Conservation (phyloP, 2,329 filamentous ascomycete genomes). For the Colletotrichum sp. region DNA sequence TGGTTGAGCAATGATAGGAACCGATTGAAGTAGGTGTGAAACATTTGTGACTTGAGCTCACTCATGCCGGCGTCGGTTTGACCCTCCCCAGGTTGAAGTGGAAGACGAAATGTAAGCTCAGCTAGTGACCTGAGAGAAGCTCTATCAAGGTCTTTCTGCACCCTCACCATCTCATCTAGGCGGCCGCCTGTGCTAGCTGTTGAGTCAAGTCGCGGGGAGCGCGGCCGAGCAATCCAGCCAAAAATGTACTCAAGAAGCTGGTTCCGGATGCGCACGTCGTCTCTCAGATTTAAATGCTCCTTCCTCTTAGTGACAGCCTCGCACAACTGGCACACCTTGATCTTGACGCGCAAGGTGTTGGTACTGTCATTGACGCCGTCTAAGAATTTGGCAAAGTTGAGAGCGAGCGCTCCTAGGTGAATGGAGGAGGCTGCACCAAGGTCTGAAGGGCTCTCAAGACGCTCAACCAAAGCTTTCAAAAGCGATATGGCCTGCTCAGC, state of each 20-base stretch:
- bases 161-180: conserved; percentile 60
- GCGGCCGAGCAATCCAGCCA: conserved; percentile 69
- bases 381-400: conserved; percentile 72
- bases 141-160: conserved; percentile 70
- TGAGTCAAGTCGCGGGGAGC: conserved; percentile 52
- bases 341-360: conserved; percentile 67
- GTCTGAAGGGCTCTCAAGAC: conserved; percentile 67
- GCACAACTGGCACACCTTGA: conserved; percentile 71
- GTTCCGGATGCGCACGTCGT: conserved; percentile 72
- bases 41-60: conserved; percentile 74
- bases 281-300: conserved; percentile 70
- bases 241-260: conserved; percentile 72
- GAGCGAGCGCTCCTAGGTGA: conserved; percentile 66
- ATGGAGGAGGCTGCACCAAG: conserved; percentile 66
- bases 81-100: conserved; percentile 68
- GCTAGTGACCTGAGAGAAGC: conserved; percentile 70
- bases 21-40: conserved; percentile 73
- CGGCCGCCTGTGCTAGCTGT: conserved; percentile 41
- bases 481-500: conserved; percentile 71
- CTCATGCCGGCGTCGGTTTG: conserved; percentile 70
- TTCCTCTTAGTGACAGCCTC: conserved; percentile 70
- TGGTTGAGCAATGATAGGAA: conserved; percentile 70
- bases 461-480: conserved; percentile 67
- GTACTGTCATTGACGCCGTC: conserved; percentile 61
- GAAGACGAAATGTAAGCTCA: conserved; percentile 69